Conservation (phyloP, 140 eudicot genomes). For the Erigeron philadelphicus region DNA sequence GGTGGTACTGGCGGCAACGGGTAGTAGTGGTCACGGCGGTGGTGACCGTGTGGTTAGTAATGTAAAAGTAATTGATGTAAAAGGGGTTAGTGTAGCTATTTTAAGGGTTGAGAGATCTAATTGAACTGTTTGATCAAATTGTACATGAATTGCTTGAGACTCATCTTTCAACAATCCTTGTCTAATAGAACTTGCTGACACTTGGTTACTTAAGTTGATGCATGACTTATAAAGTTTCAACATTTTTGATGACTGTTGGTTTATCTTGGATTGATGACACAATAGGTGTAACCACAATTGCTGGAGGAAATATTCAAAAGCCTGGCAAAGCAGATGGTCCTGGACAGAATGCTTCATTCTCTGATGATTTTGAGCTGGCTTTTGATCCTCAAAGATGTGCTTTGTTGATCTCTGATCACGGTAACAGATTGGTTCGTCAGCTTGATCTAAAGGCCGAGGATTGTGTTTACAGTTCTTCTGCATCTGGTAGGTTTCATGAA, state of each 20-base stretch:
- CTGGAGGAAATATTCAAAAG: constrained; percentile 60
- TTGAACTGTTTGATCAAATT: background rate
- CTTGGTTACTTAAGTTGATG: background rate
- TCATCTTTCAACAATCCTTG: no score
- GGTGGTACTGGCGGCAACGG: no score
- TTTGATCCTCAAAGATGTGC: constrained; percentile 67
- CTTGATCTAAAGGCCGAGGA: constrained; percentile 60
- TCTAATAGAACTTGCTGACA: background rate
- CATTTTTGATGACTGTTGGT: background rate
- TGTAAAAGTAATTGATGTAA: no score
- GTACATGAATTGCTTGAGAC: background rate
- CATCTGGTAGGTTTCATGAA: constrained; percentile 45
- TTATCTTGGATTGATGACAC: constrained; percentile 12
- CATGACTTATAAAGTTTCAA: no score
- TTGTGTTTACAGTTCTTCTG: constrained; percentile 37
- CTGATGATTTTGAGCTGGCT: constrained; percentile 57
- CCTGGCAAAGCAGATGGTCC: constrained; percentile 74
- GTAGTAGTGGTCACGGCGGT: no score
- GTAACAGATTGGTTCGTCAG: constrained; percentile 69
- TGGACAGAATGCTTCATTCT: constrained; percentile 72
- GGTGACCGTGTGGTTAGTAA: no score
- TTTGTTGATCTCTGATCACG: constrained; percentile 69
- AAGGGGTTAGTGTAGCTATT: no score
- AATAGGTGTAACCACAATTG: constrained; percentile 77
- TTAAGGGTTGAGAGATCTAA: no score